These are phyloP conservation scores for Pseudogymnoascus sp. DNA, from an alignment of 2,329 filamentous ascomycete species.

Conservation along the genomic window DNA sequence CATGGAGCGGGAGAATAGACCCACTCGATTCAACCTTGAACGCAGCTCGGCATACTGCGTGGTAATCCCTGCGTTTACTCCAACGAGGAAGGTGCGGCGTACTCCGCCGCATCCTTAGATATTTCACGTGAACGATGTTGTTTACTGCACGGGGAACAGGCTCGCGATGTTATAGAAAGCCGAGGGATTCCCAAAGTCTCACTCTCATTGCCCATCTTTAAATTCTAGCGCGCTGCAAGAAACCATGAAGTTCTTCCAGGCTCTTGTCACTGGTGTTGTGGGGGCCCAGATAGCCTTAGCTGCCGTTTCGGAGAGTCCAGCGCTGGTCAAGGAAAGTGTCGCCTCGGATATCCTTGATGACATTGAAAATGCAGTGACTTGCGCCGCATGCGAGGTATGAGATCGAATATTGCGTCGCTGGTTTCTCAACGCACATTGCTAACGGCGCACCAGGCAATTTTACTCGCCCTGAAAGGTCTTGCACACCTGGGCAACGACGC, in stretches of 20 bases:
- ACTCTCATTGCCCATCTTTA: neutral
- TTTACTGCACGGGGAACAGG: neutral
- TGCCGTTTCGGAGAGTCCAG: neutral
- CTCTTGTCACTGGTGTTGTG: neutral
- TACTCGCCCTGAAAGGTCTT: constrained; percentile 36
- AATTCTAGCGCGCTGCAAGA: neutral
- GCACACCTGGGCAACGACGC: constrained; percentile 35
- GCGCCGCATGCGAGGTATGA: constrained; percentile 27
- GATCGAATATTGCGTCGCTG: constrained; percentile 23
- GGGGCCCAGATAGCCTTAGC: neutral
- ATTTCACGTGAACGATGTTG: neutral
- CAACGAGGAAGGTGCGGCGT: constrained; percentile 4
- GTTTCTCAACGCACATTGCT: neutral
- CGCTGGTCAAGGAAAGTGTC: neutral
- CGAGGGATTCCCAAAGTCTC: neutral
- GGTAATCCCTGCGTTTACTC: neutral
- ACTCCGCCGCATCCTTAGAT: neutral
- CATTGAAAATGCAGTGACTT: constrained; percentile 26
- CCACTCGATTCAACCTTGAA: neutral
- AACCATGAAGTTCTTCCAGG: constrained; percentile 7
- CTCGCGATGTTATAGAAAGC: constrained; percentile 5
- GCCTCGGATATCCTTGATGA: constrained; percentile 22
- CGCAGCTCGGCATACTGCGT: neutral
- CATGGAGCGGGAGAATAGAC: neutral
- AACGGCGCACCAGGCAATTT: constrained; percentile 19